Conservation (phyloP, 2,329 filamentous ascomycete species). For the Colletotrichum liaoningense region DNA sequence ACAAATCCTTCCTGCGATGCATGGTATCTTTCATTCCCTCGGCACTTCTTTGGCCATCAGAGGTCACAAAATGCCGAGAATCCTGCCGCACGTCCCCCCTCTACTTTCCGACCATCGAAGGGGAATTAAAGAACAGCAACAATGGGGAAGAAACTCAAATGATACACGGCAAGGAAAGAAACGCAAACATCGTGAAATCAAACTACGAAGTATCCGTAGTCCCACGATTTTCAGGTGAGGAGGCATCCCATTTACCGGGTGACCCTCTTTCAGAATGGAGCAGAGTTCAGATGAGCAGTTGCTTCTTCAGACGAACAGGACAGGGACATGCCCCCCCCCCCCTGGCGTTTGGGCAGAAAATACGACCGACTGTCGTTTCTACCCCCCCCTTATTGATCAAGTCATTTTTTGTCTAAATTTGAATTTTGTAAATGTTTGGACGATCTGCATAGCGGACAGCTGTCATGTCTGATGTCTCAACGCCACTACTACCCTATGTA, state of each 20-base stretch:
- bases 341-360: not conserved
- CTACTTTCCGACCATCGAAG: not conserved
- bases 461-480: not conserved
- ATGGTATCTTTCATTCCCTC: not conserved
- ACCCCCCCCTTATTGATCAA: not conserved
- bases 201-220: not conserved
- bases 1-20: not conserved
- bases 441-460: conserved; percentile 2
- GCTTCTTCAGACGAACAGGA: not conserved
- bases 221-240: not conserved
- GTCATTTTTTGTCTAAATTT: not conserved
- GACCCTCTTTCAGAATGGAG: not conserved
- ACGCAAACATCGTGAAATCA: not conserved
- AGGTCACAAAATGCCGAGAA: not conserved
- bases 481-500: not conserved
- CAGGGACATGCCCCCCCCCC: not conserved
- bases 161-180: not conserved
- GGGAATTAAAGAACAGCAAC: not conserved
- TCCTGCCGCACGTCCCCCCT: not conserved
- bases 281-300: not conserved
- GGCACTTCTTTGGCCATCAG: not conserved
- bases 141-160: not conserved
- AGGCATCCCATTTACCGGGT: not conserved
- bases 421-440: not conserved
- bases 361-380: not conserved